phyloP scores from a whole-genome alignment of 305 asterid species.

The Fraxinus platypoda region DNA sequence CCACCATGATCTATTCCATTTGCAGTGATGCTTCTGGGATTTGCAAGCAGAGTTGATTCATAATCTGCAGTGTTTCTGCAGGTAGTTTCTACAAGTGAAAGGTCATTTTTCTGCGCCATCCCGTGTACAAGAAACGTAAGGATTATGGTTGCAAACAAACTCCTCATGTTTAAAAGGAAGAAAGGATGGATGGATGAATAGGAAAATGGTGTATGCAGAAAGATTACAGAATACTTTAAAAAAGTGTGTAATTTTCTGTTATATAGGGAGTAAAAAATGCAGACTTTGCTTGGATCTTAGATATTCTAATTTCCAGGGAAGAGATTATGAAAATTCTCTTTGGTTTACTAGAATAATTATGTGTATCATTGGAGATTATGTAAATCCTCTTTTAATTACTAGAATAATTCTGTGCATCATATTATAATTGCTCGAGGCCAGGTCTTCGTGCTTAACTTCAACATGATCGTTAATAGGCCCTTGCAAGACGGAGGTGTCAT shows the following conservation, averaged over 20 bases:
- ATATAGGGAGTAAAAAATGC: background rate
- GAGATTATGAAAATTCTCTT: background rate
- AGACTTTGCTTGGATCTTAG: background rate
- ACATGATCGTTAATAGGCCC: too few species aligned
- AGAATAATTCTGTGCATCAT: background rate
- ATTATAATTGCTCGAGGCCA: background rate
- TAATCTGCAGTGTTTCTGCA: conserved; percentile 43
- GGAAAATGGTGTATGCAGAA: background rate
- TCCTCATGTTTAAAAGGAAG: background rate
- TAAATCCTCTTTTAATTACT: background rate
- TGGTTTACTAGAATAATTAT: background rate
- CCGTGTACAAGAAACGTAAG: background rate
- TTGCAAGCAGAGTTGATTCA: conserved; percentile 21
- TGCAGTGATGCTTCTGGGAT: conserved; percentile 36
- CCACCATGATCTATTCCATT: conserved; percentile 32
- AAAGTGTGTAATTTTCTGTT: background rate
- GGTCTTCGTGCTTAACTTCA: too few species aligned
- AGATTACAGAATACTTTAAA: background rate
- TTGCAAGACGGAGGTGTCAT: too few species aligned
- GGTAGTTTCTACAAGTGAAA: conserved; percentile 36
- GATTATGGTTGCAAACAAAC: background rate
- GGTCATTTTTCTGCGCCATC: conserved; percentile 20
- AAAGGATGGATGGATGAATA: background rate
- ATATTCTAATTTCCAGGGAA: background rate
- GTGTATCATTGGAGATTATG: background rate